Evolutionary conservation across 176 grass and related monocot genomes (phyloP).

Genomic region (Oryza officinalis): DNA sequence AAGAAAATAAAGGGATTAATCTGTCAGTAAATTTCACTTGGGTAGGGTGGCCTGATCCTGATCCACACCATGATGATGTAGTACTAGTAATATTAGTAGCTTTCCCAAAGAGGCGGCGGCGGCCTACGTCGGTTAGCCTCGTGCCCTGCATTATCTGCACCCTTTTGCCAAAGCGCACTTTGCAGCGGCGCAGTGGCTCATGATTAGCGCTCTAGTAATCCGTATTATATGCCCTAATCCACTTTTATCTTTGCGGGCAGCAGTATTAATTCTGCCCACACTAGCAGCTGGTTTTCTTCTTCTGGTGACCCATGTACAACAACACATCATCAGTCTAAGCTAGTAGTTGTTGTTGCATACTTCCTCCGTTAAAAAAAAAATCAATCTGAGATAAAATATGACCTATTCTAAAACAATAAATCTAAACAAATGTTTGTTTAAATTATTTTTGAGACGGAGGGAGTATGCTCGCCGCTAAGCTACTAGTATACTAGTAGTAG

Average conservation of each 20-base stretch:
- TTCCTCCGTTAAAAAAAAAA: no score
- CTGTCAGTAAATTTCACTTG: neutral
- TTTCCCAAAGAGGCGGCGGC: neutral
- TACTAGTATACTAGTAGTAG: no score
- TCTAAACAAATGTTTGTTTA: no score
- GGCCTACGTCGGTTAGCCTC: neutral
- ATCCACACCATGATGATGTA: neutral
- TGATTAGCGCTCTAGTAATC: slow-evolving; percentile 25
- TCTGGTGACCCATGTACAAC: neutral
- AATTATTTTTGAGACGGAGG: no score
- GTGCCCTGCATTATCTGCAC: neutral
- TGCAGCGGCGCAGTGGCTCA: neutral
- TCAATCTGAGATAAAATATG: no score
- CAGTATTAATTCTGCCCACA: neutral
- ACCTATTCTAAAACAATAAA: no score
- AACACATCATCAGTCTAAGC: neutral
- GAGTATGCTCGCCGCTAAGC: neutral
- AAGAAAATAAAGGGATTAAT: neutral
- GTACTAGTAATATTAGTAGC: no score
- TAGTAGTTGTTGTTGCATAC: neutral
- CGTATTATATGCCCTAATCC: neutral
- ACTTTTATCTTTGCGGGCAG: neutral
- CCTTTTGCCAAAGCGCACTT: neutral
- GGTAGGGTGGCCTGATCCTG: neutral
- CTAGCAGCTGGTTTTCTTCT: neutral